Percentiles rank a stretch among this genome's conserved stretches.
Conservation (phyloP, 2,329 filamentous ascomycete genomes). For the Verticillium nonalfalfae region DNA sequence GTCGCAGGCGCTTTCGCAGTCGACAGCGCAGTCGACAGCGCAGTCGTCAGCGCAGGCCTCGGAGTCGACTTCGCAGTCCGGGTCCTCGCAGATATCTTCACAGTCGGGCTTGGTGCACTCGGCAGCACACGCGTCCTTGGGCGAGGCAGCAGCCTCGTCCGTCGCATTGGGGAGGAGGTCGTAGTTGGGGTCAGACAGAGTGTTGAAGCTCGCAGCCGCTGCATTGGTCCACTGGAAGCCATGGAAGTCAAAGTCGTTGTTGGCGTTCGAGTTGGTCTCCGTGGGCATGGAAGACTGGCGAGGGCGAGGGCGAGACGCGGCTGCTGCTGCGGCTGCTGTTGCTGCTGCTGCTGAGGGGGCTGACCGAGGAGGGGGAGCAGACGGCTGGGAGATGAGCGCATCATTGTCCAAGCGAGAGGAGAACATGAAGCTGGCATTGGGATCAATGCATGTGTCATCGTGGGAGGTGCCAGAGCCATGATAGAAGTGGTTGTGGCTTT, state of each 20-base stretch:
- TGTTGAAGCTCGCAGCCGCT: background rate
- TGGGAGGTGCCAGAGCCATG: constrained; percentile 10
- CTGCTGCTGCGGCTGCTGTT: background rate
- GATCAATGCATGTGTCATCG: constrained; percentile 24
- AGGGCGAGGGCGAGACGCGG: background rate
- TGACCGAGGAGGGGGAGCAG: constrained; percentile 9
- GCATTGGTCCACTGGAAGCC: background rate
- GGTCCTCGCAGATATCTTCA: background rate
- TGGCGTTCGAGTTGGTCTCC: background rate
- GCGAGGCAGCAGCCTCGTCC: background rate
- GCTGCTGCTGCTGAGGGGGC: constrained; percentile 3
- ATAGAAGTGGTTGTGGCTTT: background rate
- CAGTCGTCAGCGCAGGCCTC: constrained; percentile 23
- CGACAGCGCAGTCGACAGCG: constrained; percentile 23
- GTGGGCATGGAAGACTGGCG: constrained; percentile 6
- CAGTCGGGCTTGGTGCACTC: background rate
- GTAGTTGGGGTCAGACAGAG: background rate
- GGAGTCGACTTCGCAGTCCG: constrained; percentile 2
- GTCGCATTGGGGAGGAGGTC: background rate
- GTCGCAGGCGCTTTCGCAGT: constrained; percentile 24
- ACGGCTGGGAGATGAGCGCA: constrained; percentile 3
- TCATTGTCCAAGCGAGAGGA: constrained; percentile 1
- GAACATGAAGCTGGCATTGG: constrained; percentile 5
- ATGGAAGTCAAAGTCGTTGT: background rate
- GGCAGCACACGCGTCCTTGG: background rate